Evolutionary conservation across 345 rosid species (phyloP), one percentile per base, ranked within the genome.

Genomic region (Nasturtium officinale): DNA sequence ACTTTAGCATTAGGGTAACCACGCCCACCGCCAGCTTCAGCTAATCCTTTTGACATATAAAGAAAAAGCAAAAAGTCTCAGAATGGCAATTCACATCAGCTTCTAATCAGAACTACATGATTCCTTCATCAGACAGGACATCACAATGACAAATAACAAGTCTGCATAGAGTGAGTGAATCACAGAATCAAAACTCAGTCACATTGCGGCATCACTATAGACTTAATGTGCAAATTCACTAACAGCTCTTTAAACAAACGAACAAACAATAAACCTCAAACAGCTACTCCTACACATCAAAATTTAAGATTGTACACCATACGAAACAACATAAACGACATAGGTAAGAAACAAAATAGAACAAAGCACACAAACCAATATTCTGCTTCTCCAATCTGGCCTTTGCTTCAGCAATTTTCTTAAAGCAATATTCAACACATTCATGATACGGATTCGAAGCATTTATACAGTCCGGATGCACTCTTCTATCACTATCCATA

Each of bases 381-480:
- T 76, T 85, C 55, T 75, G 45, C 54, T 74, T 81, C 68, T 65
- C 85, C 15, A 56, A 58, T 35, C 21, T 77, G 1, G 84, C 83
- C 77, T 80, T 83, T 5, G 83, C 86, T 82, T 87, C 90, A 4
- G 90, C 96, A 28, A 95, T 91, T 75, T 80, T 87, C 64, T 63
- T 72, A 60, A 91, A 90, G 84, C 96, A 91, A 77, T 84, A 95
- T 37, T 90, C 99, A 0, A 86, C 93, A 52, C 91, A 88, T 60
- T 88, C 91, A 18, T 88, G 93, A 74, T 82, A 87, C 47, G 90
- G 96, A 77, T 90, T 90, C 9, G 86, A 83, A 3, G 91, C 91
- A 61, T 87, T 90, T 54, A 83, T 85, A 77, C 91, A 89, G 47
- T 84, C 89, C 0, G 83, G 86, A 15, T 89, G 94, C 20, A 87